Base-by-base conservation (phyloP, 306 rosid species). In the Cucurbita moschata region DNA sequence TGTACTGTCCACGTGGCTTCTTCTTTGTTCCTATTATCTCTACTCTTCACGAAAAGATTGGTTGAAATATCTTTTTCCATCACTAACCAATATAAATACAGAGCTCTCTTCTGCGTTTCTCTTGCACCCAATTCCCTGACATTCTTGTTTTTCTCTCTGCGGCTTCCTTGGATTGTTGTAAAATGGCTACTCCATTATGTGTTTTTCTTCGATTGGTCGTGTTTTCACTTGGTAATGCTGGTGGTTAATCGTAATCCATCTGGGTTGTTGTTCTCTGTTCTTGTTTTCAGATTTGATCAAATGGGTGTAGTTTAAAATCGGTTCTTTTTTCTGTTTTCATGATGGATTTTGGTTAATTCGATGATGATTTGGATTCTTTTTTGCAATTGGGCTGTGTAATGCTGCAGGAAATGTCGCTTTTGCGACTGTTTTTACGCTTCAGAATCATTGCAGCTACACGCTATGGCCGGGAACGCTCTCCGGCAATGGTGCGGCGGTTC, bases 401-500 rank as follows among this genome's bases (percentile, higher is more conserved):
- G 53, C 79, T 85, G 68, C 87, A 77, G 91, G 85, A 1, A 75
- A 80, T 35, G 50, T 70, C 26, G 85, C 81, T 21, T 76, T 23
- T 14, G 88, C 85, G 13, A 85, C 96, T 0, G 49, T 78, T 0
- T 84, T 94, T 67, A 86, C 87, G 8, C 75, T 94, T 8, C 78
- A 87, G 30, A 94, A 94, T 43, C 87, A 55, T 3, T 90, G 98
- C 83, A 66, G 72, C 21, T 39, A 87, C 79, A 84, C 92, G 0
- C 80, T 94, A 5, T 90, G 98, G 97, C 97, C 96, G 0, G 97
- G 92, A 2, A 86, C 92, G 0, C 90, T 94, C 61, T 85, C 97
- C 2, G 96, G 95, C 13, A 87, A 85, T 75, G 87, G 92, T 0
- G 88, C 72, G 0, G 81, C 84, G 0, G 1, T 61, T 39, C 90